Evolutionary conservation across 225 moss, liverwort and hornwort species (phyloP), one percentile per base, ranked within the genome.

Genomic region (Sphagnum tenellum): DNA sequence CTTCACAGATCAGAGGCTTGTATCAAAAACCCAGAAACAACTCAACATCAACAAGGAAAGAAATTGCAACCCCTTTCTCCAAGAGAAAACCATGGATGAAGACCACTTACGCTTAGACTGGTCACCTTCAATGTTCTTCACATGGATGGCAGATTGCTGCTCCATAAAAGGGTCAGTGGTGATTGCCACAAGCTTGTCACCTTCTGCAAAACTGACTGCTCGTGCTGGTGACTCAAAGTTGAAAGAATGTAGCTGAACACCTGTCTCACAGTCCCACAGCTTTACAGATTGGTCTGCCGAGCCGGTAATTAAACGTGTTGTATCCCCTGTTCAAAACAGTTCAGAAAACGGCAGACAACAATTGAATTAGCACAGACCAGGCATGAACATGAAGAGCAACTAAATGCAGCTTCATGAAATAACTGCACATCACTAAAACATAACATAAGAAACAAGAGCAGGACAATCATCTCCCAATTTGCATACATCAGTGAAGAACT

Each of bases 161-260:
- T 89, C 93, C 76, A 93, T 88, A n/a, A 93, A 93, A 50, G 93
- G 89, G 79, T 89, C 93, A 3, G 93, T 93, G 56, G 81, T 89
- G 61, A 93, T 93, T 2, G 89, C 77, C 7, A 83, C 70, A 76
- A 89, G 78, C 60, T 89, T 93, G 63, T 93, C 93, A 4, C 93
- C 93, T 70, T 89, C 88, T 0, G 93, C 71, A 49, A 93, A 93
- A 75, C 84, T 86, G 3, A 93, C 93, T 61, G 88, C 88, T 75
- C 89, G 78, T 29, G 89, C 89, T 3, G 89, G 93, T 0, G 93
- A 81, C 58, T 93, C 93, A 45, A 93, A 93, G 63, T 80, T 79
- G 50, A 89, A 93, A 29, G 85, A 86, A 66, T 77, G 71, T 14
- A 93, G 80, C 66, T 81, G 81, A 1, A 67, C 70, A 12, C 93